These are phyloP conservation scores for Sapria himalayana DNA, from an alignment of 345 rosid genomes.

Conservation along the genomic window DNA sequence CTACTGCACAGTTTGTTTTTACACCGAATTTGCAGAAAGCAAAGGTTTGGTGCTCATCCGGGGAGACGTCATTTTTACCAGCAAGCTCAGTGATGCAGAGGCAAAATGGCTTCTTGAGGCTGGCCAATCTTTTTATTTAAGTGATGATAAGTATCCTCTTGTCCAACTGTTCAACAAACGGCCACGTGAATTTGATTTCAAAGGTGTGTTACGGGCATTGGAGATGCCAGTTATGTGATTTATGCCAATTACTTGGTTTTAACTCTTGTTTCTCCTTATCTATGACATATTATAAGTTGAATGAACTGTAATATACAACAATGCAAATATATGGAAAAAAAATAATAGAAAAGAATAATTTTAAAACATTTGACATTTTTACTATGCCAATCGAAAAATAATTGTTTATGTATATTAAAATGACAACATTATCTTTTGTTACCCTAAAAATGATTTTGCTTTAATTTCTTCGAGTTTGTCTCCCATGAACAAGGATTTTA, in stretches of 20 bases:
- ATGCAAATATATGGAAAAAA: no score
- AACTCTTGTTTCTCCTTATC: no score
- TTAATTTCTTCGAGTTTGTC: no score
- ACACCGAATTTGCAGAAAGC: conserved; percentile 63
- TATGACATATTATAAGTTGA: no score
- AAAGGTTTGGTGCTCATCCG: conserved; percentile 68
- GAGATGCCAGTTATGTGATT: conserved; percentile 52
- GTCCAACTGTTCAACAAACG: conserved; percentile 67
- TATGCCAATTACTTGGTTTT: not conserved
- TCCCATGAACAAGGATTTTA: no score
- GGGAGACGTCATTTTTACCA: conserved; percentile 74
- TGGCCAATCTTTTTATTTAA: conserved; percentile 63
- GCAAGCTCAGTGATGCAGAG: conserved; percentile 71
- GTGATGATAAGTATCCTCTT: conserved; percentile 57
- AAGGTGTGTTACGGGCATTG: conserved; percentile 61
- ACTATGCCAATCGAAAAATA: no score
- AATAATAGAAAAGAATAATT: no score
- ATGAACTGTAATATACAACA: no score
- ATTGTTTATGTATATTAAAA: no score
- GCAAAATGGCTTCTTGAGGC: conserved; percentile 90
- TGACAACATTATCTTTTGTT: no score
- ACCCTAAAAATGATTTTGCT: no score
- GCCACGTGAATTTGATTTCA: conserved; percentile 64
- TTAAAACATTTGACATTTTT: no score
- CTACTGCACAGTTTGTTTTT: conserved; percentile 40